phyloP scores from a whole-genome alignment of 2,329 filamentous ascomycete species.

The Fusarium guadeloupense region DNA sequence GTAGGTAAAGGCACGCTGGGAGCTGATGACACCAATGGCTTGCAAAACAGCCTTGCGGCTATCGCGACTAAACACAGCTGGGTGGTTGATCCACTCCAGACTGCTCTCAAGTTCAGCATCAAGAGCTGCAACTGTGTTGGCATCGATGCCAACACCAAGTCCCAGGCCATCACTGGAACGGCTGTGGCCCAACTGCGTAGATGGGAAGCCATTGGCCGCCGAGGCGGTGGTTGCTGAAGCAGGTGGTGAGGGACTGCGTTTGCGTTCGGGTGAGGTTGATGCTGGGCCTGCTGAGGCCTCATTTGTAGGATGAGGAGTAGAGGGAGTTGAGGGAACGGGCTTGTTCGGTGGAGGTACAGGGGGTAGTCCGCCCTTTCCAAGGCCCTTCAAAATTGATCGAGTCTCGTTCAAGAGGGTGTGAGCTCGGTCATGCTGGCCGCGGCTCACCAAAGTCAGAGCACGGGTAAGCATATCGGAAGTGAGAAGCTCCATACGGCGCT shows the following conservation, averaged over 20 bases:
- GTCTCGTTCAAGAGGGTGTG: slow-evolving; percentile 94
- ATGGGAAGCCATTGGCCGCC: slow-evolving; percentile 51
- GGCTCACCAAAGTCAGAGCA: slow-evolving; percentile 87
- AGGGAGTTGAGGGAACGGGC: slow-evolving; percentile 52
- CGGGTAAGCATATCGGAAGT: slow-evolving; percentile 98
- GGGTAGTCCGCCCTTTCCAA: slow-evolving; percentile 93
- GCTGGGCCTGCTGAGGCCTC: slow-evolving; percentile 55
- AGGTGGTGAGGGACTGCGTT: slow-evolving; percentile 64
- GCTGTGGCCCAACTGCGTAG: slow-evolving; percentile 57
- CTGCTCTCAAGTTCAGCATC: slow-evolving; percentile 91
- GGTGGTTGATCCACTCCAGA: slow-evolving; percentile 97
- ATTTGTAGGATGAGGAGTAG: slow-evolving; percentile 58
- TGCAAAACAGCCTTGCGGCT: slow-evolving; percentile 95
- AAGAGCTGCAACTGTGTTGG: slow-evolving; percentile 81
- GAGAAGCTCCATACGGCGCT: slow-evolving; percentile 95
- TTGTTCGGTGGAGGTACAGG: slow-evolving; percentile 75
- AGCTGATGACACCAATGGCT: slow-evolving; percentile 95
- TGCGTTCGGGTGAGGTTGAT: slow-evolving; percentile 61
- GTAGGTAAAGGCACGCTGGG: slow-evolving; percentile 93
- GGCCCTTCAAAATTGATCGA: slow-evolving; percentile 90
- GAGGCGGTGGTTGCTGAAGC: slow-evolving; percentile 59
- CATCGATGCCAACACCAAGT: slow-evolving; percentile 80
- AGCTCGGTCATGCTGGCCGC: slow-evolving; percentile 91
- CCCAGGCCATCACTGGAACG: slow-evolving; percentile 67
- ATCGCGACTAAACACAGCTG: slow-evolving; percentile 92